Evolutionary conservation across 345 rosid genomes (phyloP).

Genomic region (Orychophragmus violaceus): DNA sequence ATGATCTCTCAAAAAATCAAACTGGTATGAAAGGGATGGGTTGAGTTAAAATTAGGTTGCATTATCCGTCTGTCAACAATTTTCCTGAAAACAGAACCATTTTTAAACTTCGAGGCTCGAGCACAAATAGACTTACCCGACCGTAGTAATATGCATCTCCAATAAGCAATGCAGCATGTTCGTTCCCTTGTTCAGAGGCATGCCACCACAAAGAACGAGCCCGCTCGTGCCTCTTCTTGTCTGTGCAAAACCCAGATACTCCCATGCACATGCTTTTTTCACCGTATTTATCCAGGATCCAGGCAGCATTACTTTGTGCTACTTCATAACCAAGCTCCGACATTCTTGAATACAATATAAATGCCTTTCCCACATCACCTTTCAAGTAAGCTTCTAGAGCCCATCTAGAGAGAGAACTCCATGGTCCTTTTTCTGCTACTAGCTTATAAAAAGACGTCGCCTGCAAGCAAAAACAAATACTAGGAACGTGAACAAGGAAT

Average conservation of each 20-base stretch:
- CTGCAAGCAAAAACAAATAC: constrained; percentile 40
- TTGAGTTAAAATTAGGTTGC: background rate
- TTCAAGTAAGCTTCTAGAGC: constrained; percentile 85
- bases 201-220: constrained; percentile 93
- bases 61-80: background rate
- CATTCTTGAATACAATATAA: constrained; percentile 85
- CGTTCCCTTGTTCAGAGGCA: constrained; percentile 96
- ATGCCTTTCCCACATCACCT: constrained; percentile 85
- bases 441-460: constrained; percentile 73
- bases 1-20: background rate
- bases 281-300: constrained; percentile 92
- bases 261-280: constrained; percentile 90
- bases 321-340: constrained; percentile 91
- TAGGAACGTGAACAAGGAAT: background rate
- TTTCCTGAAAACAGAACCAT: background rate
- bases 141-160: constrained; percentile 97
- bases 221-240: constrained; percentile 70
- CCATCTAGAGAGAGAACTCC: constrained; percentile 92
- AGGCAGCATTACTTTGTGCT: constrained; percentile 95
- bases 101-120: background rate
- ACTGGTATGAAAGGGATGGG: background rate
- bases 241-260: constrained; percentile 70
- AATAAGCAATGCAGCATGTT: constrained; percentile 86
- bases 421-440: constrained; percentile 95
- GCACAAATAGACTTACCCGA: constrained; percentile 37